Evolutionary conservation across 2,329 filamentous ascomycete genomes (phyloP).

Genomic region (Neophaeococcomyces aloes): DNA sequence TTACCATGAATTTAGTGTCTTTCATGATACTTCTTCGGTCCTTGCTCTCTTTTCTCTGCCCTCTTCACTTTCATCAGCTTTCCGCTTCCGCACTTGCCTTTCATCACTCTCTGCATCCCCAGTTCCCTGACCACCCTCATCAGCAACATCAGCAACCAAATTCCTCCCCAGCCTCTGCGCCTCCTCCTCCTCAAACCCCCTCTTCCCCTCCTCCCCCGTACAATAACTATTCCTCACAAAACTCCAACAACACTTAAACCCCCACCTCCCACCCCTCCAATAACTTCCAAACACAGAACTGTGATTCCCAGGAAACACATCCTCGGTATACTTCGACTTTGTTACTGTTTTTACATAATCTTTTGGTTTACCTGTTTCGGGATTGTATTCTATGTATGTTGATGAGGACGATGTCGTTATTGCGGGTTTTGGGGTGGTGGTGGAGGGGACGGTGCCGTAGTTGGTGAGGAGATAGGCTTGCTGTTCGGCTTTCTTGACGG

Average conservation of each 20-base stretch:
- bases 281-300: constrained; percentile 90
- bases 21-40: constrained; percentile 4
- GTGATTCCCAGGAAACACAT: constrained; percentile 83
- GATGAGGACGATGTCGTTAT: constrained; percentile 40
- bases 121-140: constrained; percentile 19
- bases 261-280: constrained; percentile 95
- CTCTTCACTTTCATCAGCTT: neutral
- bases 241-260: constrained; percentile 90
- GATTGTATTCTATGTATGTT: constrained; percentile 81
- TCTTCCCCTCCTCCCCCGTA: constrained; percentile 78
- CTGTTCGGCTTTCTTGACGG: constrained; percentile 56
- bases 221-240: constrained; percentile 95
- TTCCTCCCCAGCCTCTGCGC: constrained; percentile 41
- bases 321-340: constrained; percentile 86
- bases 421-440: no score
- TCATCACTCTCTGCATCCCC: constrained; percentile 21
- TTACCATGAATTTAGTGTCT: neutral
- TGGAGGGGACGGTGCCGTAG: constrained; percentile 80
- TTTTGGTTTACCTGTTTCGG: constrained; percentile 56
- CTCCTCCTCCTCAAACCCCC: constrained; percentile 68
- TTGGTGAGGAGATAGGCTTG: constrained; percentile 65
- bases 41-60: neutral
- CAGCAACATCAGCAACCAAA: constrained; percentile 25
- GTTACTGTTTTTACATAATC: constrained; percentile 52
- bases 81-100: constrained; percentile 6